Evolutionary conservation across 1,284 basidiomycete genomes (phyloP).

Genomic region (Ganoderma meredithae): DNA sequence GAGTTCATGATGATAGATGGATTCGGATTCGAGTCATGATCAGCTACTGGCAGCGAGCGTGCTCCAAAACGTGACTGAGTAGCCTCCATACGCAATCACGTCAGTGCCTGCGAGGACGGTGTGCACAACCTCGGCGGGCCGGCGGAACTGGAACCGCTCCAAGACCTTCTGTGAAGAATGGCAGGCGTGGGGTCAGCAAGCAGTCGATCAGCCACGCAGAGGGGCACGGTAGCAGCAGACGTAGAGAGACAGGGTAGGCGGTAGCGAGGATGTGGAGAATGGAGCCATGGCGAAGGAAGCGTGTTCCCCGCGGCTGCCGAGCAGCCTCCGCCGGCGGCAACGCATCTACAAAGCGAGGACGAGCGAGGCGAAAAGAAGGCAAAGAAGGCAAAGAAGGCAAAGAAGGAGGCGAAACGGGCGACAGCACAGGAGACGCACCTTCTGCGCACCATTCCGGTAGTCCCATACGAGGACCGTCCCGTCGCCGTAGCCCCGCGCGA

Average conservation of each 20-base stretch:
- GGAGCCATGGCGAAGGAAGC: slow-evolving; percentile 10
- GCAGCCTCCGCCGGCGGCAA: slow-evolving; percentile 8
- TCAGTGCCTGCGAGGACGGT: slow-evolving; percentile 49
- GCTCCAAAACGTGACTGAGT: slow-evolving; percentile 49
- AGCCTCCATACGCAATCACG: slow-evolving; percentile 50
- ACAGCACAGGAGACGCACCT: slow-evolving; percentile 43
- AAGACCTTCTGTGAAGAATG: slow-evolving; percentile 45
- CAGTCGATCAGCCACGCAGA: slow-evolving; percentile 8
- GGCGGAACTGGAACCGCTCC: slow-evolving; percentile 42
- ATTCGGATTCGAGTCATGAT: background rate
- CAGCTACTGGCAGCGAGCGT: slow-evolving; percentile 21
- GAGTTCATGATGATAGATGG: background rate
- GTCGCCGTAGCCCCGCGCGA: slow-evolving; percentile 55
- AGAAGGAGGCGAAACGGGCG: background rate
- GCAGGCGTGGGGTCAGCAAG: slow-evolving; percentile 22
- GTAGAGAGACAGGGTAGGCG: slow-evolving; percentile 7
- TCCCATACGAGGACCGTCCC: slow-evolving; percentile 57
- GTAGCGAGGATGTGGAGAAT: slow-evolving; percentile 11
- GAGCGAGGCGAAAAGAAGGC: slow-evolving; percentile 7
- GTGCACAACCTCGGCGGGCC: slow-evolving; percentile 49
- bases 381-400: slow-evolving; percentile 19
- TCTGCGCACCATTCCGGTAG: slow-evolving; percentile 48
- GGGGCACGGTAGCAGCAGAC: background rate
- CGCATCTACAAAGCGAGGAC: background rate
- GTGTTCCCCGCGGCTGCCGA: slow-evolving; percentile 4